Evolutionary conservation across 371 early-diverging fungal species (phyloP).

Genomic region (Circinella minor): DNA sequence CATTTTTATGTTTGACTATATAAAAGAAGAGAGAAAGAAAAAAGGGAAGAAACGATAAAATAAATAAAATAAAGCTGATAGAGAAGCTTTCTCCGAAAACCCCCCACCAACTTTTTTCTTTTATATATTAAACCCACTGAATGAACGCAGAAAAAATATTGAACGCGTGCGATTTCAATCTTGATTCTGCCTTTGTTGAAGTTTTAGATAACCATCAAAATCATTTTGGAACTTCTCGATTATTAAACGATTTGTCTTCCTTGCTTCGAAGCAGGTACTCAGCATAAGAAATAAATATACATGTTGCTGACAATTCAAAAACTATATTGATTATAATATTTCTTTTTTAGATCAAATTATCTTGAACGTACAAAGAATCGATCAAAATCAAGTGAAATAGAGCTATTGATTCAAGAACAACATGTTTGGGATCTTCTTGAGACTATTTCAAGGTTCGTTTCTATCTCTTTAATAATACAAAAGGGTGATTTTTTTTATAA

Average conservation of each 20-base stretch:
- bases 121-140: neutral
- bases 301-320: neutral
- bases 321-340: neutral
- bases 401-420: neutral
- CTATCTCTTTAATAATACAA: neutral
- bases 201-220: neutral
- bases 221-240: neutral
- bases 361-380: slow-evolving; percentile 10
- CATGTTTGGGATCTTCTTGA: slow-evolving; percentile 1
- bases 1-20: slow-evolving; percentile 11
- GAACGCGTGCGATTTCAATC: neutral
- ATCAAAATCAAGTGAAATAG: neutral
- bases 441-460: neutral
- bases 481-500: neutral
- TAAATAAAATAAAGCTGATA: too few relatives aligned
- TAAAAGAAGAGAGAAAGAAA: neutral
- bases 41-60: too few relatives aligned
- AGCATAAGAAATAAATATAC: neutral
- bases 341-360: neutral
- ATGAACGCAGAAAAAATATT: slow-evolving; percentile 1
- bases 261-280: slow-evolving; percentile 4
- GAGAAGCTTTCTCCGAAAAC: too few relatives aligned
- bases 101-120: too few relatives aligned
- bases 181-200: neutral
- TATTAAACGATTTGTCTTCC: neutral